Conservation (phyloP, 768 basidiomycete genomes). For the Calocera viscosa region DNA sequence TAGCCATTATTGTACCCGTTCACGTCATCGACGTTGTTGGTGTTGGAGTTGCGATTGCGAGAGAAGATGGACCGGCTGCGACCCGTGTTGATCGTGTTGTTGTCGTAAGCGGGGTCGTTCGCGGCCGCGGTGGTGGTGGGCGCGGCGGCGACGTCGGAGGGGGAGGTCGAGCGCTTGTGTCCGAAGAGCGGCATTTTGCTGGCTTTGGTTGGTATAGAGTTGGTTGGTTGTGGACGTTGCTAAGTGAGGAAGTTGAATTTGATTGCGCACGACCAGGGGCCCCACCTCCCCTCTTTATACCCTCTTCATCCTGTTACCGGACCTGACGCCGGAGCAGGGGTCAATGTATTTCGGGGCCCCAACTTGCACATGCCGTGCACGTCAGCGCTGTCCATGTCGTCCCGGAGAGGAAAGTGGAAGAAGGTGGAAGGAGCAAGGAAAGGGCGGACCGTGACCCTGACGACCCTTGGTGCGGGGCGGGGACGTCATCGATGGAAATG, state of each 20-base stretch:
- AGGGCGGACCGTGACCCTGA: not conserved
- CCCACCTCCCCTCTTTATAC: not conserved
- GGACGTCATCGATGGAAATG: not conserved
- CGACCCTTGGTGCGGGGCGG: not conserved
- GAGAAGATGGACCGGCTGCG: not conserved
- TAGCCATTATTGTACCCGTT: conserved; percentile 1
- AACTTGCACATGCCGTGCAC: not conserved
- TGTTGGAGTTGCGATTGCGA: not conserved
- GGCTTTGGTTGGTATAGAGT: not conserved
- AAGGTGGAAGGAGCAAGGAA: not conserved
- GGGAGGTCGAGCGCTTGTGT: not conserved
- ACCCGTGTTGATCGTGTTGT: not conserved
- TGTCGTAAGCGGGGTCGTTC: not conserved
- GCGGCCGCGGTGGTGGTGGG: not conserved
- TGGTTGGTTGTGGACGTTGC: too few species aligned
- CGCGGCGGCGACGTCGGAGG: not conserved
- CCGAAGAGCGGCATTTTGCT: conserved; percentile 7
- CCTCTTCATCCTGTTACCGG: not conserved
- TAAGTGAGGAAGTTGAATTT: too few species aligned
- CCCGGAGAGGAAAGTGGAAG: not conserved
- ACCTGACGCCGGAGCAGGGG: not conserved
- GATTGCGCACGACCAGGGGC: not conserved
- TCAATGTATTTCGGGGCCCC: not conserved
- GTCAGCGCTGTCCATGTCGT: not conserved
- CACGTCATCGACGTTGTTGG: not conserved